Conservation (phyloP, 192 early-diverging fungal species). For the Glomus cerebriforme region DNA sequence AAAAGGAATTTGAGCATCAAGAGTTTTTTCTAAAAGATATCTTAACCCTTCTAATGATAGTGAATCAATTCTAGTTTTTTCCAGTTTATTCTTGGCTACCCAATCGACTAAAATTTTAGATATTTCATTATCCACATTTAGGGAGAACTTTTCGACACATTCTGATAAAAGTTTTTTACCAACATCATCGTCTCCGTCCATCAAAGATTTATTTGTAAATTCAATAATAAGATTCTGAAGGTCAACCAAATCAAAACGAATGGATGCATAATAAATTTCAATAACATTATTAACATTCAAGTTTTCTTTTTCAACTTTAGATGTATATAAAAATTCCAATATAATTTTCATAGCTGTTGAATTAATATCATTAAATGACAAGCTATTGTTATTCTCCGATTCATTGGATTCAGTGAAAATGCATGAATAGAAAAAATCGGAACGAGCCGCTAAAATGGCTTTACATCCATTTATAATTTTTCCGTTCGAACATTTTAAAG, state of each 20-base stretch:
- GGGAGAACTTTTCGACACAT: no score
- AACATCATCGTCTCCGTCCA: no score
- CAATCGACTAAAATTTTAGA: no score
- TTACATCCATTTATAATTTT: background rate
- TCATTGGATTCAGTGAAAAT: background rate
- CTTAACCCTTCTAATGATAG: no score
- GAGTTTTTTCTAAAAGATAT: no score
- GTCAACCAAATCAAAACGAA: background rate
- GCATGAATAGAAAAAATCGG: background rate
- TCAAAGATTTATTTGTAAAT: no score
- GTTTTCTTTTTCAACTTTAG: background rate
- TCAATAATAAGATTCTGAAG: no score
- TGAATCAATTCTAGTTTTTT: no score
- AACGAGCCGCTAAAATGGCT: background rate
- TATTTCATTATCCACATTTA: no score
- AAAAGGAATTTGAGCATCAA: no score
- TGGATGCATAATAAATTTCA: background rate
- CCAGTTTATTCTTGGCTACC: no score
- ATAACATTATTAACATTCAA: background rate
- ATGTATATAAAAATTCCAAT: slow-evolving; percentile 8
- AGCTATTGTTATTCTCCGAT: background rate
- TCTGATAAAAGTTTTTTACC: no score
- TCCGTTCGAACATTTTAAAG: background rate
- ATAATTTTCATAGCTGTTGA: background rate
- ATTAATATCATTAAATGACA: background rate